These are phyloP conservation scores for Citrullus amarus DNA, from an alignment of 306 rosid genomes.

Conservation along the genomic window DNA sequence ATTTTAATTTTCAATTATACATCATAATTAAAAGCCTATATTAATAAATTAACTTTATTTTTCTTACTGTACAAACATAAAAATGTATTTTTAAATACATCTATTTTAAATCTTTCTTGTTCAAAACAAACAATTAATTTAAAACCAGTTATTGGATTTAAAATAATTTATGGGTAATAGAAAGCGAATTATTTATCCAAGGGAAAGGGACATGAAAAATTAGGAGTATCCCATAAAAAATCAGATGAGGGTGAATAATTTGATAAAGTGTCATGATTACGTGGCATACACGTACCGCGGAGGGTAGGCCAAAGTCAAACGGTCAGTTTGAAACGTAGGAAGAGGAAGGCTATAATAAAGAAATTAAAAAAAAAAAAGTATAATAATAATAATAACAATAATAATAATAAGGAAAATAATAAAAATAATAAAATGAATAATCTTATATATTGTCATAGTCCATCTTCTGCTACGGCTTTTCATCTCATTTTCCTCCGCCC, in stretches of 20 bases:
- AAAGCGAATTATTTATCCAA: too few species aligned
- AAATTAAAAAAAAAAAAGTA: too few species aligned
- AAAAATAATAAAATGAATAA: background rate
- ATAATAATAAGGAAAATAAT: background rate
- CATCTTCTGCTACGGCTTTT: constrained; percentile 3
- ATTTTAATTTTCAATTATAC: too few species aligned
- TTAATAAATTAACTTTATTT: too few species aligned
- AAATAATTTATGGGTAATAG: too few species aligned
- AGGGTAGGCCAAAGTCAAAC: background rate
- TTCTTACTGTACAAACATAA: too few species aligned
- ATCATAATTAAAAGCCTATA: too few species aligned
- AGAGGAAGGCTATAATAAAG: background rate
- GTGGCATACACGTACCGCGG: constrained; percentile 2
- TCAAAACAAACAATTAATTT: too few species aligned
- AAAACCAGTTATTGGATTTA: too few species aligned
- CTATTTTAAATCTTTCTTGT: too few species aligned
- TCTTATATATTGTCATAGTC: background rate
- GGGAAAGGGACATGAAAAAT: background rate
- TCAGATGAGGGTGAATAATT: too few species aligned
- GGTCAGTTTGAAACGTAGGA: background rate
- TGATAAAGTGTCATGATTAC: background rate
- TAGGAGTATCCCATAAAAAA: background rate
- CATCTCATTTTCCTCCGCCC: constrained; percentile 2
- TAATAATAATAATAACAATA: background rate
- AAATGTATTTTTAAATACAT: too few species aligned